Evolutionary conservation across 495 filamentous ascomycete genomes (phyloP).

Genomic region (Trichoderma erinaceum): DNA sequence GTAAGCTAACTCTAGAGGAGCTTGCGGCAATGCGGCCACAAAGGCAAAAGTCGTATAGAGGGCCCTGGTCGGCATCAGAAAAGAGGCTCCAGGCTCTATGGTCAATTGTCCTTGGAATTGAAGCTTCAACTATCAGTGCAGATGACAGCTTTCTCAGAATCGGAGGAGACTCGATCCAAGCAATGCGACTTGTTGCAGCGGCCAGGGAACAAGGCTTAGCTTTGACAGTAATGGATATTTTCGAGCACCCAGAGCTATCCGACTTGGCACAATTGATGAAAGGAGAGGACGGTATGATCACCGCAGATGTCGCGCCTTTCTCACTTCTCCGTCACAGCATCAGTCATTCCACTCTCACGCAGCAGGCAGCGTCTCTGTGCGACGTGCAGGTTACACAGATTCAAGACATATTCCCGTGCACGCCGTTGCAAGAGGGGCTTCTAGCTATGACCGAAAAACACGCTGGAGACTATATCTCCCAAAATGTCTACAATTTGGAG

Average conservation of each 20-base stretch:
- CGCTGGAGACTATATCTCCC: slow-evolving; percentile 42
- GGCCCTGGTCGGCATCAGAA: neutral
- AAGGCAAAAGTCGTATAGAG: too few species aligned
- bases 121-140: neutral
- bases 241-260: neutral
- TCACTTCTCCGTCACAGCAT: too few species aligned
- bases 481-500: slow-evolving; percentile 37
- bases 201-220: neutral
- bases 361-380: slow-evolving; percentile 24
- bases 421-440: slow-evolving; percentile 41
- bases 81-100: neutral
- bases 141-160: slow-evolving; percentile 32
- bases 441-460: slow-evolving; percentile 33
- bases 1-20: neutral
- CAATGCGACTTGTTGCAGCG: slow-evolving; percentile 23
- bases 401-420: slow-evolving; percentile 52
- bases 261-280: too few species aligned
- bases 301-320: too few species aligned
- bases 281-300: too few species aligned
- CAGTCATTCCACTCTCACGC: neutral
- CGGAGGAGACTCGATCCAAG: slow-evolving; percentile 36
- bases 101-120: neutral
- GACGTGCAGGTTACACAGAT: slow-evolving; percentile 34
- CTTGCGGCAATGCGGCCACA: neutral
- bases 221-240: neutral